phyloP scores from a whole-genome alignment of 768 basidiomycete species.

The Pulveroboletus sp. region DNA sequence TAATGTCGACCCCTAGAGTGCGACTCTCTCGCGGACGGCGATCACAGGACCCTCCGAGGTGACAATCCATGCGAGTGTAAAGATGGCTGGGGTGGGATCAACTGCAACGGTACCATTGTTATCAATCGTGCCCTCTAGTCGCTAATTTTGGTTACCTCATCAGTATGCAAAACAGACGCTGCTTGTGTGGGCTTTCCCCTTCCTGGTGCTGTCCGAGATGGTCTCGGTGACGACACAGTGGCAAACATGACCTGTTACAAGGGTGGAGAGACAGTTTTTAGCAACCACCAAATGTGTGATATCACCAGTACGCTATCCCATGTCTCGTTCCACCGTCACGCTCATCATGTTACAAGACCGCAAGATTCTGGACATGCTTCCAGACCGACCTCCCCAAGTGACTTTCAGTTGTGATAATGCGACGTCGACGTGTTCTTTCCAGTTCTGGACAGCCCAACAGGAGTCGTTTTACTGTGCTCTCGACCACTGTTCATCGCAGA shows the following conservation, averaged over 20 bases:
- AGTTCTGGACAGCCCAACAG: conserved; percentile 94
- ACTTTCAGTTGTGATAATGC: conserved; percentile 85
- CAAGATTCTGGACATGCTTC: conserved; percentile 91
- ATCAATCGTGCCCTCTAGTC: background rate
- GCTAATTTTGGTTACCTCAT: background rate
- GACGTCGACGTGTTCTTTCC: conserved; percentile 76
- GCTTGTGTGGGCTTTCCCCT: conserved; percentile 81
- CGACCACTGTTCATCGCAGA: conserved; percentile 55
- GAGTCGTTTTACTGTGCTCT: conserved; percentile 96
- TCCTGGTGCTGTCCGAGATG: conserved; percentile 36
- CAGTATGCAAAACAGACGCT: conserved; percentile 82
- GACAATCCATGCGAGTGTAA: conserved; percentile 82
- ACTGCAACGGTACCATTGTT: conserved; percentile 78
- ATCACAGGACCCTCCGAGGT: conserved; percentile 75
- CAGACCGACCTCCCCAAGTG: conserved; percentile 87
- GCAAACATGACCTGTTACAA: conserved; percentile 90
- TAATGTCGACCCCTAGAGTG: conserved; percentile 56
- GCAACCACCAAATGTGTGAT: conserved; percentile 96
- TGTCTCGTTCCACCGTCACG: background rate
- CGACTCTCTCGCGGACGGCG: conserved; percentile 89
- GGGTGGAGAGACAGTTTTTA: conserved; percentile 89
- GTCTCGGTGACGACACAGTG: conserved; percentile 38
- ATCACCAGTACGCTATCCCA: conserved; percentile 76
- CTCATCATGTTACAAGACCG: conserved; percentile 52
- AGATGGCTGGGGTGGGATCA: conserved; percentile 93